Percentiles rank a stretch among this genome's conserved stretches.
phyloP scores from a whole-genome alignment of 208 protist genomes.

The Angomonas deanei region DNA sequence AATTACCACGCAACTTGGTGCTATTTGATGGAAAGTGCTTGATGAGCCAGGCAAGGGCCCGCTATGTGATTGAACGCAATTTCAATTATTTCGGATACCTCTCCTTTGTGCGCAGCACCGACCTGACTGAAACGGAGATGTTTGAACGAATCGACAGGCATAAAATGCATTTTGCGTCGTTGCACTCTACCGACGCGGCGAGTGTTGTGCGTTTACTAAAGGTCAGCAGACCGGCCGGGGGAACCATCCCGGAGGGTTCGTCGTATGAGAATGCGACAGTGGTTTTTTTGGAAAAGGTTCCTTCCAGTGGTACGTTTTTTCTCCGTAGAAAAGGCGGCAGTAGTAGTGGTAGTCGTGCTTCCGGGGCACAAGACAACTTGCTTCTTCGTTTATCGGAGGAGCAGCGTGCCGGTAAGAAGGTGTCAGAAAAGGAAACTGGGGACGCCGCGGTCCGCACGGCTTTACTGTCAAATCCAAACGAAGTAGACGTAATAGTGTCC shows the following conservation, averaged over 20 bases:
- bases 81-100: slow-evolving; percentile 73
- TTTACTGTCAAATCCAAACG: slow-evolving; percentile 13
- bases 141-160: slow-evolving; percentile 41
- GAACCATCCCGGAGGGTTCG: background rate
- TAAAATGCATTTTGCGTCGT: slow-evolving; percentile 54
- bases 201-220: slow-evolving; percentile 43
- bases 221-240: background rate
- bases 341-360: background rate
- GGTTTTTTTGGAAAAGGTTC: slow-evolving; percentile 71
- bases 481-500: slow-evolving; percentile 67
- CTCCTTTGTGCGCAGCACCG: slow-evolving; percentile 17
- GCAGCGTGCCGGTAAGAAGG: background rate
- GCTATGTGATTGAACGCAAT: slow-evolving; percentile 77
- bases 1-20: slow-evolving; percentile 63
- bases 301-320: slow-evolving; percentile 38
- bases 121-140: slow-evolving; percentile 17
- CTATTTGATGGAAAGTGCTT: slow-evolving; percentile 81
- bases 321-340: slow-evolving; percentile 10
- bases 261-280: slow-evolving; percentile 38
- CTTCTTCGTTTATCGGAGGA: background rate
- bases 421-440: slow-evolving; percentile 6
- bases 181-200: slow-evolving; percentile 43
- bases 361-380: slow-evolving; percentile 2
- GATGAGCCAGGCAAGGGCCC: slow-evolving; percentile 60
- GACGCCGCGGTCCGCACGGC: slow-evolving; percentile 2